phyloP scores from a whole-genome alignment of 768 basidiomycete genomes.

The Tubosaeta sp. region DNA sequence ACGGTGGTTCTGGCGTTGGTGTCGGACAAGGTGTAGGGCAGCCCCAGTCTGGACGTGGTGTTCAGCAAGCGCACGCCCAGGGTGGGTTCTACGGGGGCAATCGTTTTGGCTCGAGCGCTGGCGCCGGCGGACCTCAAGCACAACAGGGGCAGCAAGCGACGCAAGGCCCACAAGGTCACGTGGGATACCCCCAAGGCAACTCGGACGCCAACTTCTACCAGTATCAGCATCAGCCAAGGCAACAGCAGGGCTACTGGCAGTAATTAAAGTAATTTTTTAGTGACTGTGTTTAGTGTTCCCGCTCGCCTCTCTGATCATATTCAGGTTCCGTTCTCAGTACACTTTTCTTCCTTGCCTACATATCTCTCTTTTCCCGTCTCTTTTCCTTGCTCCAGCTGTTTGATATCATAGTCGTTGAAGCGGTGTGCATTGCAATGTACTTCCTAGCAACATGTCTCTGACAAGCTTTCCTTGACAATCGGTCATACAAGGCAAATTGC shows the following conservation, averaged over 20 bases:
- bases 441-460: conserved; percentile 23
- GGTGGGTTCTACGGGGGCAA: conserved; percentile 43
- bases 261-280: conserved; percentile 18
- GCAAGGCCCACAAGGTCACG: conserved; percentile 37
- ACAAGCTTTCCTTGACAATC: conserved; percentile 7
- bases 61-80: conserved; percentile 41
- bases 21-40: conserved; percentile 32
- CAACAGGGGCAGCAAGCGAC: conserved; percentile 40
- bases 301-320: background rate
- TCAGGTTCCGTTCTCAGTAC: conserved; percentile 5
- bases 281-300: conserved; percentile 4
- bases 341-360: conserved; percentile 3
- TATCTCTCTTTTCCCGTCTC: conserved; percentile 1
- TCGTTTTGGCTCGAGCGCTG: conserved; percentile 41
- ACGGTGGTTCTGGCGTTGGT: conserved; percentile 46
- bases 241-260: conserved; percentile 58
- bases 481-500: background rate
- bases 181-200: conserved; percentile 49
- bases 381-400: conserved; percentile 27
- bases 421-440: conserved; percentile 28
- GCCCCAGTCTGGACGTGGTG: conserved; percentile 40
- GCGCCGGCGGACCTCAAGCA: conserved; percentile 44
- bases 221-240: conserved; percentile 67
- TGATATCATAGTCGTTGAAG: conserved; percentile 27
- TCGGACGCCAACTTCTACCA: conserved; percentile 68